A percentile compares a stretch with the other conserved stretches of the same genome.
These are phyloP conservation scores for Penicillium sp. DNA, from an alignment of 2,329 filamentous ascomycete species.

Conservation along the genomic window DNA sequence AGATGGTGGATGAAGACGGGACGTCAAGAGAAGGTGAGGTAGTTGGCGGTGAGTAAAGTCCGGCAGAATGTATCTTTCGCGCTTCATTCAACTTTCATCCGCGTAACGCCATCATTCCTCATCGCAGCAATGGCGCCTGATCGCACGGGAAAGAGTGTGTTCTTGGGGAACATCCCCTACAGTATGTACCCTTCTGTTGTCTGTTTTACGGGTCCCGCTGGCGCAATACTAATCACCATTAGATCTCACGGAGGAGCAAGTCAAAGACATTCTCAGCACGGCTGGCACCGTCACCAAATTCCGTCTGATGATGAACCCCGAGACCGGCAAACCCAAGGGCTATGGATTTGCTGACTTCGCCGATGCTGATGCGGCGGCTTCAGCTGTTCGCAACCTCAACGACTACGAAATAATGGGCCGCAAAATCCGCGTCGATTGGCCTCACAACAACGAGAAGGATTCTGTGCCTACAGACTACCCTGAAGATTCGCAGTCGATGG, in stretches of 20 bases:
- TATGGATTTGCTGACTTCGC: constrained; percentile 97
- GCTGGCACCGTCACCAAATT: constrained; percentile 90
- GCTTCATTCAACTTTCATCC: constrained; percentile 8
- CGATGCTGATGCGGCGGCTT: constrained; percentile 86
- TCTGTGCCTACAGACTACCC: constrained; percentile 56
- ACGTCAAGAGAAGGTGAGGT: constrained; percentile 26
- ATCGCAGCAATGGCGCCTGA: constrained; percentile 43
- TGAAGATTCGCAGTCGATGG: constrained; percentile 35
- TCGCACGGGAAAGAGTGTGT: constrained; percentile 46
- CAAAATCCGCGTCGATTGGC: constrained; percentile 92
- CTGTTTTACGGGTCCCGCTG: background rate
- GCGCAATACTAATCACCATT: constrained; percentile 19
- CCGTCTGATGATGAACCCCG: constrained; percentile 89
- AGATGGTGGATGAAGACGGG: constrained; percentile 23
- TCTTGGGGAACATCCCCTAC: constrained; percentile 62
- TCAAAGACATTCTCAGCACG: constrained; percentile 86
- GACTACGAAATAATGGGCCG: constrained; percentile 93
- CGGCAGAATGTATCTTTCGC: constrained; percentile 24
- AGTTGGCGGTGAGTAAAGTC: constrained; percentile 28
- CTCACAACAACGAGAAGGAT: constrained; percentile 80
- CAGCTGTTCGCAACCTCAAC: constrained; percentile 91
- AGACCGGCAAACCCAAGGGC: constrained; percentile 90
- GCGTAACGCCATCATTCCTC: constrained; percentile 1
- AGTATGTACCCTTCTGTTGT: constrained; percentile 52
- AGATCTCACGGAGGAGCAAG: constrained; percentile 95